Evolutionary conservation across 2,329 filamentous ascomycete species (phyloP).

Genomic region (Fusarium sp.): DNA sequence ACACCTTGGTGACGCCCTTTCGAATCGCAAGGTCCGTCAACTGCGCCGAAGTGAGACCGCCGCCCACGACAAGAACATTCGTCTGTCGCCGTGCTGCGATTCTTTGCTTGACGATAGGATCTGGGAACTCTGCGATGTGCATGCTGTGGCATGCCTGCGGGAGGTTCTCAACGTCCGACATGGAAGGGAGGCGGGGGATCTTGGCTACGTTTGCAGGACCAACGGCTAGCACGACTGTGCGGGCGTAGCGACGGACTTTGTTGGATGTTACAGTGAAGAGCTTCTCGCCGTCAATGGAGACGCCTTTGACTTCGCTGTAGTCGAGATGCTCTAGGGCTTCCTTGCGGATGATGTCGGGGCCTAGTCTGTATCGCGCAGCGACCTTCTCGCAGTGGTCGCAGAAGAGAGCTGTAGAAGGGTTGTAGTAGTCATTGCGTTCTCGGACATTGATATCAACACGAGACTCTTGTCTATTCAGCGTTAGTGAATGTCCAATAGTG

Average conservation of each 20-base stretch:
- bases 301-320: slow-evolving; percentile 63
- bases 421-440: slow-evolving; percentile 78
- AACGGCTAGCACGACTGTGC: slow-evolving; percentile 76
- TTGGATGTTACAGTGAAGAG: slow-evolving; percentile 75
- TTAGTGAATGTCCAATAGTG: neutral
- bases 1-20: slow-evolving; percentile 75
- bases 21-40: slow-evolving; percentile 75
- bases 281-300: slow-evolving; percentile 62
- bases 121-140: slow-evolving; percentile 71
- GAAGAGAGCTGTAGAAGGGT: slow-evolving; percentile 72
- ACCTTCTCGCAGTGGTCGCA: slow-evolving; percentile 71
- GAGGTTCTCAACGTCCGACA: slow-evolving; percentile 41
- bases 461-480: slow-evolving; percentile 54
- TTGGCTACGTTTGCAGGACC: slow-evolving; percentile 74
- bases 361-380: slow-evolving; percentile 65
- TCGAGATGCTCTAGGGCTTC: slow-evolving; percentile 72
- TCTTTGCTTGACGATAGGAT: slow-evolving; percentile 63
- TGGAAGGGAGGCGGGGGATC: slow-evolving; percentile 57
- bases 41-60: slow-evolving; percentile 82
- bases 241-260: slow-evolving; percentile 67
- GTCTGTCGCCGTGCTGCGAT: slow-evolving; percentile 66
- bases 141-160: slow-evolving; percentile 73
- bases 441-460: slow-evolving; percentile 72
- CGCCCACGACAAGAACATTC: slow-evolving; percentile 78
- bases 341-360: slow-evolving; percentile 67